Conservation (phyloP, 2,329 filamentous ascomycete species). For the Nemania sp. region DNA sequence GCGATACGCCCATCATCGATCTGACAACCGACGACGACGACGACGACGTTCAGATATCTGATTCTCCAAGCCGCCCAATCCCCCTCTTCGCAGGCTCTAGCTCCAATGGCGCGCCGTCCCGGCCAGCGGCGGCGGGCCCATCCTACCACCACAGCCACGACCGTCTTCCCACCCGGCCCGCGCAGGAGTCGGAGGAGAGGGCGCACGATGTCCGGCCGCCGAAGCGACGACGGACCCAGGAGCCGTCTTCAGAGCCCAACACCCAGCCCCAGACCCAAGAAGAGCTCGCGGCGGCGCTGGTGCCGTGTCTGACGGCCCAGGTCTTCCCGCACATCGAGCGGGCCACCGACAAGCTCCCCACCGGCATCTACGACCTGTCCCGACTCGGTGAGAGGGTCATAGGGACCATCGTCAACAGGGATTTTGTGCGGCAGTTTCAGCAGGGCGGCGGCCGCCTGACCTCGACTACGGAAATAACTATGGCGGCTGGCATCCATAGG, state of each 20-base stretch:
- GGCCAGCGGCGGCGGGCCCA: too few relatives aligned
- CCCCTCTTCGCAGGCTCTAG: too few relatives aligned
- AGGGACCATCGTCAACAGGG: conserved; percentile 29
- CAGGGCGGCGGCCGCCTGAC: conserved; percentile 30
- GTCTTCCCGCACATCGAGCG: conserved; percentile 39
- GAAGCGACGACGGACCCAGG: conserved; percentile 19
- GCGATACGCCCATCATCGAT: too few relatives aligned
- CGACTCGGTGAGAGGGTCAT: conserved; percentile 32
- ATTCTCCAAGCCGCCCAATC: too few relatives aligned
- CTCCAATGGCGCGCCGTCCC: too few relatives aligned
- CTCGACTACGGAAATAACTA: conserved; percentile 23
- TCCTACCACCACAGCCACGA: background rate
- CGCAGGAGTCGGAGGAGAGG: background rate
- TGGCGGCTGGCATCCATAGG: conserved; percentile 29
- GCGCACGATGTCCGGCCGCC: background rate
- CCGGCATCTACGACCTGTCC: conserved; percentile 30
- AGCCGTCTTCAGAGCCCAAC: background rate
- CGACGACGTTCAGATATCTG: too few relatives aligned
- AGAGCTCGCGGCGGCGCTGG: conserved; percentile 21
- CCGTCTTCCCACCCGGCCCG: background rate
- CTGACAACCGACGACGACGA: too few relatives aligned
- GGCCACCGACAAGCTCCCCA: conserved; percentile 23
- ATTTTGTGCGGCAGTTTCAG: conserved; percentile 33
- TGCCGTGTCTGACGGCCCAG: conserved; percentile 33
- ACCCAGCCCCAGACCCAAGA: background rate